Evolutionary conservation across 257 asterid genomes (phyloP).

Genomic region (Solanum chiquidenum): DNA sequence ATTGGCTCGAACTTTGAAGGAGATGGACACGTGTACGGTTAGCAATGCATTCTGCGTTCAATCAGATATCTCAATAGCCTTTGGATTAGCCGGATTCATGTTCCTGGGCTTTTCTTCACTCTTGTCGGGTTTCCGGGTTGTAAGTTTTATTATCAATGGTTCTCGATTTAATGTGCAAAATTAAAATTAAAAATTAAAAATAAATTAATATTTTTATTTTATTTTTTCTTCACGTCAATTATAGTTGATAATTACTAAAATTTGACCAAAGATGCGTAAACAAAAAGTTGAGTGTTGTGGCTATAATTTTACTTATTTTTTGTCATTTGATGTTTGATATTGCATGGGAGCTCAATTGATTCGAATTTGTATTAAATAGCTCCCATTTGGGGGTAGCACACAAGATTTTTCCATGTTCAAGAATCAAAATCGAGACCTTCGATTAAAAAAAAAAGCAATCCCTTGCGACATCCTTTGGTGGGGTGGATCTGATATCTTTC

Average conservation of each 20-base stretch:
- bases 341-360: no score
- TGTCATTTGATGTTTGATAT: background rate
- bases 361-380: background rate
- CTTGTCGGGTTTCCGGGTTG: slow-evolving; percentile 44
- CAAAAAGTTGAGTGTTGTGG: background rate
- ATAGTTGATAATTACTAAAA: background rate
- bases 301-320: no score
- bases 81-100: slow-evolving; percentile 40
- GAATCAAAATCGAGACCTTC: no score
- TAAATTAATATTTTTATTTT: background rate
- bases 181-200: background rate
- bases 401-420: no score
- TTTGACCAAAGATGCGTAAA: background rate
- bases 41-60: slow-evolving; percentile 29
- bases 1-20: slow-evolving; percentile 18
- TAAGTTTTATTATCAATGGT: slow-evolving; percentile 24
- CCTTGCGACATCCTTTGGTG: background rate
- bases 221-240: background rate
- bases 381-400: background rate
- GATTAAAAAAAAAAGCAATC: no score
- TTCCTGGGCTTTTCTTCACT: slow-evolving; percentile 31
- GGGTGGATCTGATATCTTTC: background rate
- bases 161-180: slow-evolving; percentile 26
- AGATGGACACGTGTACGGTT: slow-evolving; percentile 18
- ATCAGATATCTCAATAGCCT: slow-evolving; percentile 29